Percentiles rank a stretch among this genome's conserved stretches.
phyloP scores from a whole-genome alignment of 2,329 filamentous ascomycete species.

The Aspergillus quadricinctus region DNA sequence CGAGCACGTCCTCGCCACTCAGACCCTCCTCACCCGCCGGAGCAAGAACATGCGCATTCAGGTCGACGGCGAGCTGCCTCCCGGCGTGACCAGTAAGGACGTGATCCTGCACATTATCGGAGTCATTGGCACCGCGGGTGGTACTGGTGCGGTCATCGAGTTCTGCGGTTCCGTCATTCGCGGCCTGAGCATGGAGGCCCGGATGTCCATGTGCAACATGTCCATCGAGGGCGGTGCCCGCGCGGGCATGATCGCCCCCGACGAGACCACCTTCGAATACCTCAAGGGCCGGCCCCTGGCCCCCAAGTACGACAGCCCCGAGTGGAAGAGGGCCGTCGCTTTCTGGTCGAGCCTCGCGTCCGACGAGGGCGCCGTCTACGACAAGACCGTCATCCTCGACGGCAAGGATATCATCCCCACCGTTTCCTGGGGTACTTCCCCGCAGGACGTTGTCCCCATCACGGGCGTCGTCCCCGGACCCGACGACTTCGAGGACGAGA shows the following conservation, averaged over 20 bases:
- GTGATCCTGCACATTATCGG: constrained; percentile 91
- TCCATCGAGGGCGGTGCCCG: constrained; percentile 93
- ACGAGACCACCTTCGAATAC: constrained; percentile 91
- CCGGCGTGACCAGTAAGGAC: constrained; percentile 94
- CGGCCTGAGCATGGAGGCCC: constrained; percentile 85
- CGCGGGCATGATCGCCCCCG: constrained; percentile 94
- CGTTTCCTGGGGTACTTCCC: constrained; percentile 93
- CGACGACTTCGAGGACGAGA: constrained; percentile 74
- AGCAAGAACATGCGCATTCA: constrained; percentile 99
- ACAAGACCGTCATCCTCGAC: constrained; percentile 83
- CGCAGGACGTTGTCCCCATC: constrained; percentile 94
- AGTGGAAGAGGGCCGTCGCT: constrained; percentile 82
- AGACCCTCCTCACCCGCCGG: constrained; percentile 88
- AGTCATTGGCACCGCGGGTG: constrained; percentile 88
- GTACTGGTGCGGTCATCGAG: constrained; percentile 91
- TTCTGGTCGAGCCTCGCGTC: constrained; percentile 88
- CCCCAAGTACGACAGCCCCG: constrained; percentile 73
- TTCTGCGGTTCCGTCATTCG: constrained; percentile 95
- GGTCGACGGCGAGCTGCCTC: constrained; percentile 82
- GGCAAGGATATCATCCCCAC: constrained; percentile 91
- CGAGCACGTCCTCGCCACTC: constrained; percentile 95
- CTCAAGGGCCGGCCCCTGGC: constrained; percentile 87
- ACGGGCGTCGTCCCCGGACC: constrained; percentile 86
- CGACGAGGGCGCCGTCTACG: constrained; percentile 83
- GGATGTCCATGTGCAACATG: constrained; percentile 99